These are phyloP conservation scores for Eugenia klotzschiana DNA, from an alignment of 441 rosid genomes.

Conservation along the genomic window DNA sequence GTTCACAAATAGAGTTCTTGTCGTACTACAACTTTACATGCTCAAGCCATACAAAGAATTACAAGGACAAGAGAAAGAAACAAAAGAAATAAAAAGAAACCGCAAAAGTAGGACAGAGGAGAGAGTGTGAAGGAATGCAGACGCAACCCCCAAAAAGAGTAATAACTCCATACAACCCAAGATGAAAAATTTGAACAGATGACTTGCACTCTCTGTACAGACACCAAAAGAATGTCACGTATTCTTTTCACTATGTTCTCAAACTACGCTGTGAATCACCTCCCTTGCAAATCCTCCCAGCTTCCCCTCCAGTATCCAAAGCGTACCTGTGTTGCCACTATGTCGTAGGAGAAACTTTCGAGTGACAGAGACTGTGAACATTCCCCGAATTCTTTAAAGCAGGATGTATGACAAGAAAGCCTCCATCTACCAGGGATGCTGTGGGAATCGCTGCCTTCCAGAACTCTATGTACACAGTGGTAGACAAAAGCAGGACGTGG, in stretches of 20 bases:
- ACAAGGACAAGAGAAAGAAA: background rate
- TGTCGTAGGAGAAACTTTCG: background rate
- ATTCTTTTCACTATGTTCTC: background rate
- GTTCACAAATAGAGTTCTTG: background rate
- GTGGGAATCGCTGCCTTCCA: background rate
- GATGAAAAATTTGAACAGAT: background rate
- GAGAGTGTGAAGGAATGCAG: background rate
- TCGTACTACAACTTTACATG: background rate
- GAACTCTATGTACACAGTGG: background rate
- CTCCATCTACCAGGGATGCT: background rate
- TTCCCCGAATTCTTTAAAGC: background rate
- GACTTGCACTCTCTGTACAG: background rate
- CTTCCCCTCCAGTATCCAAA: background rate
- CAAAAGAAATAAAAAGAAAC: background rate
- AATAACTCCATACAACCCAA: background rate
- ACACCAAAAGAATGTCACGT: background rate
- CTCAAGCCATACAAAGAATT: background rate
- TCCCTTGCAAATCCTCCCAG: background rate
- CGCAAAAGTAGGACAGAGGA: background rate
- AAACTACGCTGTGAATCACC: background rate
- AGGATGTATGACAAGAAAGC: background rate
- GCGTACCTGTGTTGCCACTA: background rate
- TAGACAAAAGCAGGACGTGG: background rate
- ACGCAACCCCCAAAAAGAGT: background rate
- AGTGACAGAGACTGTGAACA: background rate